A percentile compares a stretch with the other conserved stretches of the same genome.
phyloP scores from a whole-genome alignment of 1,284 basidiomycete genomes.

The Fomitopsis schrenkii region DNA sequence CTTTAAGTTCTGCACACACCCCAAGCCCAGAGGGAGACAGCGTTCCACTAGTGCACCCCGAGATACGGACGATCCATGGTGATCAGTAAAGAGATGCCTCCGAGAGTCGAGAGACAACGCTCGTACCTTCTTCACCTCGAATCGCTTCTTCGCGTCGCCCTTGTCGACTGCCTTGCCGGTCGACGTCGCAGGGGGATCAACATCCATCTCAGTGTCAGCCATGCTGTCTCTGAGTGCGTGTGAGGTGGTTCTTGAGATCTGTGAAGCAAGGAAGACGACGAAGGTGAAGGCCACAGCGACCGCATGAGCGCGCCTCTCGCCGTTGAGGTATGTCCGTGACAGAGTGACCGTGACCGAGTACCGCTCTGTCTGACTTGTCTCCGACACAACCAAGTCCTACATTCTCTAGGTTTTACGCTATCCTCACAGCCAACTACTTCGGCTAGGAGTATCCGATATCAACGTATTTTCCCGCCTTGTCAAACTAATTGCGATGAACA shows the following conservation, averaged over 20 bases:
- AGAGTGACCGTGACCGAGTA: neutral
- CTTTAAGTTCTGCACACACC: conserved; percentile 45
- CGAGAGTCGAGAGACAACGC: neutral
- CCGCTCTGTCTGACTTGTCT: neutral
- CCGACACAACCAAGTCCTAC: too few species aligned
- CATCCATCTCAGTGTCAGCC: conserved; percentile 64
- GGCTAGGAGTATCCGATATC: neutral
- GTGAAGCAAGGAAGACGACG: neutral
- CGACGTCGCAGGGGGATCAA: conserved; percentile 53
- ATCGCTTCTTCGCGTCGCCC: conserved; percentile 66
- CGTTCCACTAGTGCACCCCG: conserved; percentile 77
- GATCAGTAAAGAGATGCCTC: conserved; percentile 4
- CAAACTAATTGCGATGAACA: conserved; percentile 5
- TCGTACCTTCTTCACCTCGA: conserved; percentile 93
- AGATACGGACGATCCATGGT: neutral
- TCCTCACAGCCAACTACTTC: too few species aligned
- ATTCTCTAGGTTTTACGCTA: too few species aligned
- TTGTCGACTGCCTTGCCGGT: conserved; percentile 45
- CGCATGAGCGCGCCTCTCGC: neutral
- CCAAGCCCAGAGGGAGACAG: conserved; percentile 95
- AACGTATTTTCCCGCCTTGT: neutral
- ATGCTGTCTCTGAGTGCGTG: conserved; percentile 7
- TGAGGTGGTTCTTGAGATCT: neutral
- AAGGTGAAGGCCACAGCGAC: neutral
- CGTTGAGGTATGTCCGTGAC: neutral